Evolutionary conservation across 1,139 yeast genomes (phyloP).

Genomic region (Candida freyschussii): DNA sequence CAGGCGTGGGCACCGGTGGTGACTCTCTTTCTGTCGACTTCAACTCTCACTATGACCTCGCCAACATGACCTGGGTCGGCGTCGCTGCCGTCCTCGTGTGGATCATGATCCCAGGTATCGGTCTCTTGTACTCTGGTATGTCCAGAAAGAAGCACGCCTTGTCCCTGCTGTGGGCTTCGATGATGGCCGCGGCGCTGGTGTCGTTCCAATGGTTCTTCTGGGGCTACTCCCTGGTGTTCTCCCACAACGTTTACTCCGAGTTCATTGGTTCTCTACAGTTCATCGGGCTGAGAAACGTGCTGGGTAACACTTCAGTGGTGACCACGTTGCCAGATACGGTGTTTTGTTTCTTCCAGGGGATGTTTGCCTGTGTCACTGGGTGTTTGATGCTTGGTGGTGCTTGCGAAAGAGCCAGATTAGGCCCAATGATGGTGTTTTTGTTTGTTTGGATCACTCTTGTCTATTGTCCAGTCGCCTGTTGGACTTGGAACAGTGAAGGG

Average conservation of each 20-base stretch:
- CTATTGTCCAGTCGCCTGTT: constrained; percentile 89
- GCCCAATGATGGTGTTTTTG: constrained; percentile 92
- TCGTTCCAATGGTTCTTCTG: constrained; percentile 96
- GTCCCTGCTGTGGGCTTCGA: constrained; percentile 87
- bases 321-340: constrained; percentile 75
- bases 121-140: constrained; percentile 82
- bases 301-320: constrained; percentile 75
- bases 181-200: constrained; percentile 79
- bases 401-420: constrained; percentile 93
- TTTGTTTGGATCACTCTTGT: constrained; percentile 96
- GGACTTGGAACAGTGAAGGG: constrained; percentile 95
- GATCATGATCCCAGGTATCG: constrained; percentile 95
- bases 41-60: constrained; percentile 66
- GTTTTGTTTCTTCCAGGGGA: constrained; percentile 88
- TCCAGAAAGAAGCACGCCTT: constrained; percentile 91
- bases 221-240: constrained; percentile 89
- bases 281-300: constrained; percentile 72
- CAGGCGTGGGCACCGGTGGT: constrained; percentile 71
- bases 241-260: constrained; percentile 58
- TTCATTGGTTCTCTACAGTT: constrained; percentile 78
- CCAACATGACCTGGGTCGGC: constrained; percentile 88
- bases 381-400: constrained; percentile 96
- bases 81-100: constrained; percentile 73
- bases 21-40: constrained; percentile 69
- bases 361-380: constrained; percentile 92